Percentiles rank a stretch among this genome's conserved stretches.
Conservation (phyloP, 176 grass and related monocot genomes). For the sorghum (Sorghum bicolor) region Sorghum_bicolor_NCBIv3 NC_012872.2:8534501-8535000, state of each 20-base stretch:
- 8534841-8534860: background rate
- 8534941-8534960: background rate
- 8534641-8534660: background rate
- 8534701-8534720: background rate
- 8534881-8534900: background rate
- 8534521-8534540: background rate
- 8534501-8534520: background rate
- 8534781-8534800: background rate
- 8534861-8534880: background rate
- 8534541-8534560: background rate
- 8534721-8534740: background rate
- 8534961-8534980: background rate
- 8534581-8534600: background rate
- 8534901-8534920: background rate
- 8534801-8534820: background rate
- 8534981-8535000: background rate
- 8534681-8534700: background rate
- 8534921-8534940: background rate
- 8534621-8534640: background rate
- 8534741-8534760: background rate
- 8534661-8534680: background rate
- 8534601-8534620: background rate
- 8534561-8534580: background rate
- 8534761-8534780: background rate
- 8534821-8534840: background rate